Evolutionary conservation across 2,329 filamentous ascomycete species (phyloP).

Genomic region (Thelonectria blattea): DNA sequence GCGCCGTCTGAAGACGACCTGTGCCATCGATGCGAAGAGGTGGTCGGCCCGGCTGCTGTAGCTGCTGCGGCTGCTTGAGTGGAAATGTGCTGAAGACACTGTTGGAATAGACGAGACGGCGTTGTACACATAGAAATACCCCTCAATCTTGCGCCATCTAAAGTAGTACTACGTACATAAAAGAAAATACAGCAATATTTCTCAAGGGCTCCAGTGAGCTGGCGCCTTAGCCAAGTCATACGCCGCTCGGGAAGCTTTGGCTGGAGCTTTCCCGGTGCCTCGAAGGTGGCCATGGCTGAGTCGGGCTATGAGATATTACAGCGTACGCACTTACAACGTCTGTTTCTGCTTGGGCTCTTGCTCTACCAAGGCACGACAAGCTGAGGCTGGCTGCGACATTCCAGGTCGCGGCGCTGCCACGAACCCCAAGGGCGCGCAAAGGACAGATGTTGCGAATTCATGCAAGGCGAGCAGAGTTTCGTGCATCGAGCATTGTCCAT

Average conservation of each 20-base stretch:
- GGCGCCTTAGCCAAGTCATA: no score
- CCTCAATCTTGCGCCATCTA: constrained; percentile 12
- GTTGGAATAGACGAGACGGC: not conserved
- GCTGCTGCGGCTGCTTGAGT: not conserved
- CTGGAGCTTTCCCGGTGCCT: no score
- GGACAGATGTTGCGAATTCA: not conserved
- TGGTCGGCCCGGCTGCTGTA: constrained; percentile 50
- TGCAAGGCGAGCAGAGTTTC: not conserved
- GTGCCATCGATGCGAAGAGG: constrained; percentile 75
- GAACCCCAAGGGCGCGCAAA: not conserved
- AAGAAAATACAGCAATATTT: constrained; percentile 1
- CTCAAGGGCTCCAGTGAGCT: not conserved
- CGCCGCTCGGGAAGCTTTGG: no score
- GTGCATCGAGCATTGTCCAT: not conserved
- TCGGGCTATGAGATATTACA: not conserved
- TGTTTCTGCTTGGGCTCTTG: no score
- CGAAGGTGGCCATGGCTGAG: no score
- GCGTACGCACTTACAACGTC: not conserved
- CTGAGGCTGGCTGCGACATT: not conserved
- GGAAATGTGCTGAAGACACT: no score
- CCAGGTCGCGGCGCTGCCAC: not conserved
- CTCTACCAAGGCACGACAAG: not conserved
- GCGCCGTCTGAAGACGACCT: constrained; percentile 69
- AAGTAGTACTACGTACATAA: not conserved
- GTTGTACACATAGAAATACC: constrained; percentile 8